These are phyloP conservation scores for Rhizopus arrhizus DNA, from an alignment of 371 early-diverging fungal genomes.

Conservation along the genomic window DNA sequence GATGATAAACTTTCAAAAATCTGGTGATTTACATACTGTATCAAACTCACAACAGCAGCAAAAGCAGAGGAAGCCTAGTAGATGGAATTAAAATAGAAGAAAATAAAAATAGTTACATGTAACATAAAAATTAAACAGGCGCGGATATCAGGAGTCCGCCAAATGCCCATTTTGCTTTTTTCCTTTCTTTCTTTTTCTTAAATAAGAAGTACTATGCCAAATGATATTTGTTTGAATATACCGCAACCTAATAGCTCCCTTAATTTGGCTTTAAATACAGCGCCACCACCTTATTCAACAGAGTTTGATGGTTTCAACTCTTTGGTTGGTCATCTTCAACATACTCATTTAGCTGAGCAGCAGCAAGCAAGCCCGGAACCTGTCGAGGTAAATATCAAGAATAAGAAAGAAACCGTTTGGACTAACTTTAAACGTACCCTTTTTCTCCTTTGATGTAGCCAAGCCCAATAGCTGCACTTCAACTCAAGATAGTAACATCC, in stretches of 20 bases:
- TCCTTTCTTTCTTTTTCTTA: neutral
- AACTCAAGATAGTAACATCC: slow-evolving; percentile 29
- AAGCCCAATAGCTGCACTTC: slow-evolving; percentile 17
- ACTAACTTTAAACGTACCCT: no score
- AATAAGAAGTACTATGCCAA: slow-evolving; percentile 6
- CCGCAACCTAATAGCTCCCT: no score
- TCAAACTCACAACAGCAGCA: neutral
- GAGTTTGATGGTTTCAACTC: neutral
- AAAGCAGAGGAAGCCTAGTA: slow-evolving; percentile 10
- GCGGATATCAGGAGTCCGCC: neutral
- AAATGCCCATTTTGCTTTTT: slow-evolving; percentile 2
- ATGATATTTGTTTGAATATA: slow-evolving; percentile 9
- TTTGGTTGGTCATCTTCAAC: slow-evolving; percentile 4
- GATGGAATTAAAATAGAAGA: slow-evolving; percentile 18
- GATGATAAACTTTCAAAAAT: slow-evolving; percentile 35
- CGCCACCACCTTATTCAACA: slow-evolving; percentile 14
- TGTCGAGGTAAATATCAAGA: slow-evolving; percentile 4
- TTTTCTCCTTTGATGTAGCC: neutral
- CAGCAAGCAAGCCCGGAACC: neutral
- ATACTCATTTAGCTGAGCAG: neutral
- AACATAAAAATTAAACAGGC: neutral
- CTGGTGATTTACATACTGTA: slow-evolving; percentile 33
- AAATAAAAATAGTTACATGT: slow-evolving; percentile 2
- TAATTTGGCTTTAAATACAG: neutral
- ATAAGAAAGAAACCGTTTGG: neutral